Evolutionary conservation across 1,284 basidiomycete species (phyloP).

Genomic region (Cerrena zonata): DNA sequence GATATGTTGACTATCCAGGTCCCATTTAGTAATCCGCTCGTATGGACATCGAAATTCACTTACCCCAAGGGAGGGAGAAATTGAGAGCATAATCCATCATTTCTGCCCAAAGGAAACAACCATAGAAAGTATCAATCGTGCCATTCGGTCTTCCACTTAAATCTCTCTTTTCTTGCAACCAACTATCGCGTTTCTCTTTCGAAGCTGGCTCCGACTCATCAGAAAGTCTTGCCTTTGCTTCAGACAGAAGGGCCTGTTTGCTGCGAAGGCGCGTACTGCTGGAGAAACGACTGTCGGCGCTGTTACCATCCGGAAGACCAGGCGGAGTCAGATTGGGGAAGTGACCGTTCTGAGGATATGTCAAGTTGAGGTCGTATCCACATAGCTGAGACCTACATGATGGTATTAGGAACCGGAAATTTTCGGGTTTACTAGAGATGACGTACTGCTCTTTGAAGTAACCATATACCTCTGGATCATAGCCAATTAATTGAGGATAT

Average conservation of each 20-base stretch:
- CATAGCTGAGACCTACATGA: conserved; percentile 51
- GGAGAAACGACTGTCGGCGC: background rate
- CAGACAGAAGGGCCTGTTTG: background rate
- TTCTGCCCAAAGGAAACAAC: conserved; percentile 31
- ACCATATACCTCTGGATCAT: conserved; percentile 15
- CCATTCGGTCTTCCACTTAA: conserved; percentile 23
- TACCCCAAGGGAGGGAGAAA: conserved; percentile 31
- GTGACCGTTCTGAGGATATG: conserved; percentile 58
- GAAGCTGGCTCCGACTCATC: background rate
- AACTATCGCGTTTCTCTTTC: conserved; percentile 7
- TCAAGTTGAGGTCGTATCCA: conserved; percentile 60
- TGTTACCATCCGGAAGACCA: background rate
- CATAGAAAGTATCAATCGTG: conserved; percentile 32
- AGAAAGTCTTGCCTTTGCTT: background rate
- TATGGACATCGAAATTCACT: conserved; percentile 8
- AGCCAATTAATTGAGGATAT: conserved; percentile 17
- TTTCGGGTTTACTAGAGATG: no score
- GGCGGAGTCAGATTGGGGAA: conserved; percentile 38
- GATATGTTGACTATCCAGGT: background rate
- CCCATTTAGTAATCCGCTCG: no score
- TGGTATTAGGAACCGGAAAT: no score
- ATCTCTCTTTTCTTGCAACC: conserved; percentile 19
- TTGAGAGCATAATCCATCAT: conserved; percentile 33
- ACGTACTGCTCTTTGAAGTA: conserved; percentile 19
- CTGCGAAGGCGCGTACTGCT: background rate